Evolutionary conservation across 2,329 filamentous ascomycete genomes (phyloP), one percentile per base, ranked within the genome.

Genomic region (Trichophyton benhamiae): DNA sequence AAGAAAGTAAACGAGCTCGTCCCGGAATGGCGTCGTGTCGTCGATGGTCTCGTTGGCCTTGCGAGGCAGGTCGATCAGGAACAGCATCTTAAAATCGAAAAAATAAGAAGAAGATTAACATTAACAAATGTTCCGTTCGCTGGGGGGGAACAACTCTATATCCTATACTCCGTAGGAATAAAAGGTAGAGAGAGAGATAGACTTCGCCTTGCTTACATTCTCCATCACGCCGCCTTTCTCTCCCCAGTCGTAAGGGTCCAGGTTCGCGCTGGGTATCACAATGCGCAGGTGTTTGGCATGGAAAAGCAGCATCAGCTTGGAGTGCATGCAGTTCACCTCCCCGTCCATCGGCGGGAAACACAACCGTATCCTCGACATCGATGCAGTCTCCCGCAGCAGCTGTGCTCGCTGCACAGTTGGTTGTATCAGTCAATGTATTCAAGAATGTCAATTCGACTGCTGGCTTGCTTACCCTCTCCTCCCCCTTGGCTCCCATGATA

Each of bases 261-360:
- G 77, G 68, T 99, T 99, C 1, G 91, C 94, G 2, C 87, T 92
- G 0, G 94, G 91, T 1, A 97, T 79, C 0, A 87, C 92, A 52
- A 99, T 80, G 5, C 94, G 84, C 15, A 96, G 74, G 71, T 91
- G 85, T 1, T 76, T 75, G 0, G 82, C 76, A 67, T 90, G 89
- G 67, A 91, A 92, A n/a, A 97, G 79, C 1, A 97, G 75, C 81
- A 95, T 91, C 49, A 97, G 78, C 71, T 99, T 97, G 58, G 90
- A 95, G 73, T 97, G 94, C 91, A 97, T 96, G 67, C 81, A 85
- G 25, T 85, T 87, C 4, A 83, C 75, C 55, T 82, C 78, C 1
- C 84, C 82, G 46, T 83, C 78, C 88, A 96, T 92, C 1, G 82
- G 81, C 15, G 92, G 92, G 69, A 97, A 96, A 70, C 89, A 91